A percentile compares a stretch with the other conserved stretches of the same genome.
These are phyloP conservation scores for Mallotus nudiflorus DNA, from an alignment of 345 rosid species.

Conservation along the genomic window DNA sequence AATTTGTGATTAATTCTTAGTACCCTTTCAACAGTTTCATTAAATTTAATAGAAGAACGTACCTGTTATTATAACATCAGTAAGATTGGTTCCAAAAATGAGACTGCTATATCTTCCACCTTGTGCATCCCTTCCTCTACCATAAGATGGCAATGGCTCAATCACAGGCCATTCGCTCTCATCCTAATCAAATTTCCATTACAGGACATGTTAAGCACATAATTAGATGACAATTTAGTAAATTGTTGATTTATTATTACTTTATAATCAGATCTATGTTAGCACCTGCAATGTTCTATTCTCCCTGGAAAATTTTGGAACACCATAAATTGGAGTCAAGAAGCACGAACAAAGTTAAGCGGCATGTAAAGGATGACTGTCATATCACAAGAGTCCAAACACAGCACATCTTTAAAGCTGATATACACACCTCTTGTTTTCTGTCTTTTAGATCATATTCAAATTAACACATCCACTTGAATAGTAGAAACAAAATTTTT, in stretches of 20 bases:
- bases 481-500: neutral
- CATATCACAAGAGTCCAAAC: too few species aligned
- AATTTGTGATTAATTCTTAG: neutral
- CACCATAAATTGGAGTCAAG: neutral
- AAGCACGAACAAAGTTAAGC: neutral
- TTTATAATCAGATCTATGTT: too few species aligned
- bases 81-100: conserved; percentile 46
- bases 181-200: conserved; percentile 27
- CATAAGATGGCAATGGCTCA: conserved; percentile 49
- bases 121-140: conserved; percentile 47
- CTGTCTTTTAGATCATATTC: neutral
- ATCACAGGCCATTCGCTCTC: conserved; percentile 38
- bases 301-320: too few species aligned
- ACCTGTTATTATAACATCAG: conserved; percentile 47
- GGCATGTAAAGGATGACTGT: neutral
- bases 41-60: neutral
- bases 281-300: too few species aligned
- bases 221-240: neutral
- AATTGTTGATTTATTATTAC: too few species aligned
- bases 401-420: too few species aligned
- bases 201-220: neutral
- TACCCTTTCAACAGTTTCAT: neutral
- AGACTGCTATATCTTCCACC: conserved; percentile 50
- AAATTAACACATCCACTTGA: neutral
- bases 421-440: neutral